These are phyloP conservation scores for Diaporthe aspalathi DNA, from an alignment of 2,329 filamentous ascomycete genomes.

Conservation along the genomic window DNA sequence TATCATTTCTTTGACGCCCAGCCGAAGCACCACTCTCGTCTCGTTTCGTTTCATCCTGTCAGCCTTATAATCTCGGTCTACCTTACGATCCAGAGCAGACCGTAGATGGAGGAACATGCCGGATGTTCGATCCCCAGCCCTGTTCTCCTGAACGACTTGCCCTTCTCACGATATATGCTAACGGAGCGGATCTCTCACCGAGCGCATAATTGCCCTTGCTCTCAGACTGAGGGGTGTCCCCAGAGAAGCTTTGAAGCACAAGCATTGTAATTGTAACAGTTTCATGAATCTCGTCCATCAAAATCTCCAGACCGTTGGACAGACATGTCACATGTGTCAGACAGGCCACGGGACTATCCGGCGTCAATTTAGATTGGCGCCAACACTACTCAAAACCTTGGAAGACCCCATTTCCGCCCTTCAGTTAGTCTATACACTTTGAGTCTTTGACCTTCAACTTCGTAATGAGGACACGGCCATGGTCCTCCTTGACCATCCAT, in stretches of 20 bases:
- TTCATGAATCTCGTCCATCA: neutral
- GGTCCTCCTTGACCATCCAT: neutral
- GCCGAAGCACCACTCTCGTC: conserved; percentile 11
- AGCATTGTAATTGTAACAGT: too few relatives aligned
- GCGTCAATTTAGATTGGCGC: neutral
- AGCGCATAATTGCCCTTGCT: neutral
- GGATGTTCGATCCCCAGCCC: neutral
- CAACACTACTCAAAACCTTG: neutral
- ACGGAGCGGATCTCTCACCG: too few relatives aligned
- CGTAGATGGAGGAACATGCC: neutral
- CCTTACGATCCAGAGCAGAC: neutral
- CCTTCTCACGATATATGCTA: neutral
- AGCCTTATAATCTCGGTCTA: conserved; percentile 13
- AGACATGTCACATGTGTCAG: conserved; percentile 4
- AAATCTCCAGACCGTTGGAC: neutral
- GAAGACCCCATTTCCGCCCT: neutral
- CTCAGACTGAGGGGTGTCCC: neutral
- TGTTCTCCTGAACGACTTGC: neutral
- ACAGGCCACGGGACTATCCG: conserved; percentile 1
- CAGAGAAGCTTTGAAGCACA: neutral
- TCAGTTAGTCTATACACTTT: neutral
- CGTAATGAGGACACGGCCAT: neutral
- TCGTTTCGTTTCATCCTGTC: conserved; percentile 4
- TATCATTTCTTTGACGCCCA: conserved; percentile 7
- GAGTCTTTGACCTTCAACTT: too few relatives aligned